Base-by-base conservation (phyloP, 192 early-diverging fungal genomes). In the Dissophora ornata region DNA sequence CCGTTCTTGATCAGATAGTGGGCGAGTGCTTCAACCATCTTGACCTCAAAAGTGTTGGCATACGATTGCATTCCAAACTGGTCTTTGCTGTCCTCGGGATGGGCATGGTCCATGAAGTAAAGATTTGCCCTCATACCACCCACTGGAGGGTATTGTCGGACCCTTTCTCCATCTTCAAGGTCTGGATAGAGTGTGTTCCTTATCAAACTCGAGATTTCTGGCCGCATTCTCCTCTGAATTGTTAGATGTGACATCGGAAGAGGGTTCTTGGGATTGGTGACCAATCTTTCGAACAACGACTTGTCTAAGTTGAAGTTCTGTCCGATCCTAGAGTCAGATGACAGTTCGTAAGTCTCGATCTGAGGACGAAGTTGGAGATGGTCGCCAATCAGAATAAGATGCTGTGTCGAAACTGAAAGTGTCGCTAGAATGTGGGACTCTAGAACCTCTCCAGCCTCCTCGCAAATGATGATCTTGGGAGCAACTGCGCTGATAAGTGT, bases 391-490 rank as follows among this genome's bases (percentile, higher is more conserved):
- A 88, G 63, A 38, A 88, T 84, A 12, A 88, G 33, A 57, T 88
- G 87, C 34, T 88, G 83, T 0, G 85, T 80, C 10, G 83, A 82
- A 0, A 55, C 28, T 3, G 82, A 80, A 0, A 88, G 71, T 0
- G 83, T 62, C 0, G 81, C 66, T 5, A 88, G 46, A 45, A 88
- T 84, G 47, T 88, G 86, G 0, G 86, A 81, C 56, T 88, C 86
- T 2, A 88, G 56, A 13, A 88, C 83, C 59, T 88, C 86, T 15
- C 83, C 87, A 0, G 87, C 87, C 62, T 88, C 87, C 74, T 88
- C 87, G 16, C 83, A 85, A 36, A 88, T 80, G 53, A 88, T 83
- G 25, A 88, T 62, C 10, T 65, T 69, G 9, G 87, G 87, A 6
- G 71, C 67, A 36, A 88, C 62, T 1, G 63, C 60, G 12, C 62